A percentile compares a stretch with the other conserved stretches of the same genome.
These are phyloP conservation scores for Clathrus columnatus DNA, from an alignment of 768 basidiomycete species.

Conservation along the genomic window DNA sequence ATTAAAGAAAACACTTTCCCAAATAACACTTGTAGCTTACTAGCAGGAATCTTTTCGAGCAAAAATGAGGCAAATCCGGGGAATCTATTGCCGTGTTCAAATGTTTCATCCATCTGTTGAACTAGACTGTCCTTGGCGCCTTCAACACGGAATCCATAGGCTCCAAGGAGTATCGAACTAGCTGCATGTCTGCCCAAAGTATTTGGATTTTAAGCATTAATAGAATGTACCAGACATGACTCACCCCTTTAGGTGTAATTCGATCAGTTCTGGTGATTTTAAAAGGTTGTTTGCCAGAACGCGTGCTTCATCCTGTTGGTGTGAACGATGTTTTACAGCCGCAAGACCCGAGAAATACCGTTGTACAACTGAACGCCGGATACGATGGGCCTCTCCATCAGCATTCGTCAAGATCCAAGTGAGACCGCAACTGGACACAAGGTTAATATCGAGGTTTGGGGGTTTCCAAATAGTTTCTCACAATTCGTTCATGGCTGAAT, in stretches of 20 bases:
- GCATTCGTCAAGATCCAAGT: neutral
- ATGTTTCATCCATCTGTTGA: slow-evolving; percentile 5
- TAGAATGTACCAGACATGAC: neutral
- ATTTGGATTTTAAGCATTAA: neutral
- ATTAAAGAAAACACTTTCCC: neutral
- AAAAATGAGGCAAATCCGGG: slow-evolving; percentile 1
- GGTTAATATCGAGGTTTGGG: neutral
- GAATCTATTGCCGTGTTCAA: slow-evolving; percentile 2
- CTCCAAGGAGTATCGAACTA: slow-evolving; percentile 1
- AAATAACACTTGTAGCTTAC: neutral
- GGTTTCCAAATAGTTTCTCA: neutral
- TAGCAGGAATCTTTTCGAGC: slow-evolving; percentile 1
- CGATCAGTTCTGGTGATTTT: neutral
- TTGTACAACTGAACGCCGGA: slow-evolving; percentile 1
- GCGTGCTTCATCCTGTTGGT: neutral
- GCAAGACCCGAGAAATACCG: neutral
- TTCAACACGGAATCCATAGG: slow-evolving; percentile 2
- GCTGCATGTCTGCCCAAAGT: neutral
- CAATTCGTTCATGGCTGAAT: slow-evolving; percentile 3
- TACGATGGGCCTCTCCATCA: neutral
- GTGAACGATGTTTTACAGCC: slow-evolving; percentile 7
- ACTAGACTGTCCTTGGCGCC: slow-evolving; percentile 1
- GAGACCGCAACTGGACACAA: neutral
- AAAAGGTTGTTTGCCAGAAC: neutral
- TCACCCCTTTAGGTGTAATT: slow-evolving; percentile 5